Evolutionary conservation across 768 basidiomycete genomes (phyloP).

Genomic region (Hortiboletus flavorubellus): DNA sequence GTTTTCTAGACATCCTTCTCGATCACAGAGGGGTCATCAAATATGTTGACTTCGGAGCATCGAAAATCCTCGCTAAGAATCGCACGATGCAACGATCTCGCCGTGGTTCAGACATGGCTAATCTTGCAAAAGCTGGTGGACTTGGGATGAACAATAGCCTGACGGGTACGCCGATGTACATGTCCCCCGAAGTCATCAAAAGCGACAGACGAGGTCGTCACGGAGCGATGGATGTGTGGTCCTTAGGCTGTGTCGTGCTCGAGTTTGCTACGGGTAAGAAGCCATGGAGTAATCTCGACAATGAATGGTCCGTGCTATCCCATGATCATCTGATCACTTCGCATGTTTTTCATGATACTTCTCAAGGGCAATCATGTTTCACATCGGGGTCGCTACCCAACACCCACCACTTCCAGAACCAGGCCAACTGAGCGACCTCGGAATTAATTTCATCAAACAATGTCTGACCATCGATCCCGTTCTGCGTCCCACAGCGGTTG

Average conservation of each 20-base stretch:
- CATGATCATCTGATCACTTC: background rate
- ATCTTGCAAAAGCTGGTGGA: constrained; percentile 31
- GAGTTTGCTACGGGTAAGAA: constrained; percentile 96
- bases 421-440: constrained; percentile 80
- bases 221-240: constrained; percentile 99
- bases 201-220: constrained; percentile 83
- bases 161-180: constrained; percentile 99
- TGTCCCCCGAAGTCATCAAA: constrained; percentile 98
- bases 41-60: constrained; percentile 96
- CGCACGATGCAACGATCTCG: constrained; percentile 74
- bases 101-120: constrained; percentile 45
- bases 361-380: constrained; percentile 98
- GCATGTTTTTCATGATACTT: constrained; percentile 2
- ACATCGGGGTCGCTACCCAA: constrained; percentile 94
- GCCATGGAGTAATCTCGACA: constrained; percentile 98
- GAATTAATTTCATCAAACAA: constrained; percentile 90
- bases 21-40: constrained; percentile 91
- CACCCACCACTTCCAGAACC: constrained; percentile 94
- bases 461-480: constrained; percentile 88
- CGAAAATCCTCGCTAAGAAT: constrained; percentile 92
- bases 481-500: constrained; percentile 76
- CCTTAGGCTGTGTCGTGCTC: constrained; percentile 93
- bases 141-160: constrained; percentile 76
- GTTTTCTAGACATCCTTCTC: constrained; percentile 80
- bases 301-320: constrained; percentile 76